These are phyloP conservation scores for Aureobasidium pullulans DNA, from an alignment of 2,329 filamentous ascomycete species.

Conservation along the genomic window DNA sequence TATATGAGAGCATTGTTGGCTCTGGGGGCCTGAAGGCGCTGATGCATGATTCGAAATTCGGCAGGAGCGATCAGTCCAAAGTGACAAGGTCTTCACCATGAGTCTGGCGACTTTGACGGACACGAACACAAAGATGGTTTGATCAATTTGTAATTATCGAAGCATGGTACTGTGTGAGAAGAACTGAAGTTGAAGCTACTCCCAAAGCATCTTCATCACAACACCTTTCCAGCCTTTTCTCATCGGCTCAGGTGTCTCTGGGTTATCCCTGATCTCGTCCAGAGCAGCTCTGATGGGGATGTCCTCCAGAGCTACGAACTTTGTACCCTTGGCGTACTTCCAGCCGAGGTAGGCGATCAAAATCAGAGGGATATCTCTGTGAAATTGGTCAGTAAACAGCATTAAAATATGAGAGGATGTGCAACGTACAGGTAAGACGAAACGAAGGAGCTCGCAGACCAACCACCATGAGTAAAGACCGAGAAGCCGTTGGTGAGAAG, in stretches of 20 bases:
- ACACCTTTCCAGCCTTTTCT: background rate
- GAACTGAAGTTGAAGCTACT: background rate
- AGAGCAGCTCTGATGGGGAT: slow-evolving; percentile 3
- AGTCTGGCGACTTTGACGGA: no score
- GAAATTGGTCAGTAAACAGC: background rate
- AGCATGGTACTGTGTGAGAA: background rate
- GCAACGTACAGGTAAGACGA: slow-evolving; percentile 20
- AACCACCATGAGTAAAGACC: slow-evolving; percentile 23
- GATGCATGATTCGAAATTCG: no score
- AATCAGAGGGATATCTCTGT: slow-evolving; percentile 22
- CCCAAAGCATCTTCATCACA: background rate
- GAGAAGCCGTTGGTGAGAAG: slow-evolving; percentile 25
- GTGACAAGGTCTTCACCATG: no score
- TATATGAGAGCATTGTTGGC: no score
- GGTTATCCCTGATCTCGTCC: slow-evolving; percentile 3
- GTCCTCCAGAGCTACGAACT: slow-evolving; percentile 17
- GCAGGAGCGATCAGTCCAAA: no score
- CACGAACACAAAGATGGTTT: no score
- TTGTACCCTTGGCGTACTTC: slow-evolving; percentile 22
- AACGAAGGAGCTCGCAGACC: slow-evolving; percentile 23
- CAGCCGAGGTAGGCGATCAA: slow-evolving; percentile 24
- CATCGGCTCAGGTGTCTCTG: background rate
- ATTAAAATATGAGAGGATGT: background rate
- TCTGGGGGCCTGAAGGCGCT: no score
- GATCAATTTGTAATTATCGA: background rate